Conservation (phyloP, 352 stramenopile genomes). For the Phytopythium delawarense region DNA sequence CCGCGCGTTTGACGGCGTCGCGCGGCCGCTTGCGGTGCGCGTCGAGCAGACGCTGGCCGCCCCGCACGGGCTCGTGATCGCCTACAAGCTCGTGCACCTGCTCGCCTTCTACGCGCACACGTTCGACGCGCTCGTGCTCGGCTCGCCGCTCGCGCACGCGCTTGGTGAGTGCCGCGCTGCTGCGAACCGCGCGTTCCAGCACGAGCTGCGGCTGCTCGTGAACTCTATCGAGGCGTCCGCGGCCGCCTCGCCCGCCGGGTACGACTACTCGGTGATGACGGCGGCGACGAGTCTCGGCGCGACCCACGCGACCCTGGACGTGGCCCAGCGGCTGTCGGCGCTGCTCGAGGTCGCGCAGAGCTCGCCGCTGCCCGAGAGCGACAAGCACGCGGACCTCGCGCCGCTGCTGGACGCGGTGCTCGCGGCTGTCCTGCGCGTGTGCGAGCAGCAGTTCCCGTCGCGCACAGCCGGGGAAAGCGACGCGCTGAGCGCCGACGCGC, state of each 20-base stretch:
- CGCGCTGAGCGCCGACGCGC: conserved; percentile 27
- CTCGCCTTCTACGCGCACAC: conserved; percentile 67
- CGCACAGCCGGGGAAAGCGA: conserved; percentile 10
- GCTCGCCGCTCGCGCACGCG: conserved; percentile 25
- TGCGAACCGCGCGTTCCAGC: conserved; percentile 41
- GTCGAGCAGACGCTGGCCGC: conserved; percentile 60
- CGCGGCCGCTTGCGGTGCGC: conserved; percentile 53
- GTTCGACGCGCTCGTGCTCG: conserved; percentile 37
- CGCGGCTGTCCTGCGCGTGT: conserved; percentile 48
- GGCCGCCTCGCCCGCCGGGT: conserved; percentile 4
- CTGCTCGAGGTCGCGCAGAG: conserved; percentile 60
- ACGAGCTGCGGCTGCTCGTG: conserved; percentile 50
- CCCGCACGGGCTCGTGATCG: conserved; percentile 47
- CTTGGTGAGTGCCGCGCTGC: conserved; percentile 37
- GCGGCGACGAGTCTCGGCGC: conserved; percentile 35
- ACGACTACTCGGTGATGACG: conserved; percentile 37
- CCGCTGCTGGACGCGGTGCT: conserved; percentile 48
- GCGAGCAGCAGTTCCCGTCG: conserved; percentile 30
- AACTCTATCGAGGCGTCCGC: conserved; percentile 36
- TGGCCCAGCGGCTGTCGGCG: conserved; percentile 46
- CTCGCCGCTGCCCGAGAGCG: conserved; percentile 45
- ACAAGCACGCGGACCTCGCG: conserved; percentile 45
- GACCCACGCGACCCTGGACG: conserved; percentile 52
- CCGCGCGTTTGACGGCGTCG: conserved; percentile 52
- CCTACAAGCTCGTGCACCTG: conserved; percentile 66